phyloP scores from a whole-genome alignment of 1,284 basidiomycete genomes.

The Porogramme epimiltina region DNA sequence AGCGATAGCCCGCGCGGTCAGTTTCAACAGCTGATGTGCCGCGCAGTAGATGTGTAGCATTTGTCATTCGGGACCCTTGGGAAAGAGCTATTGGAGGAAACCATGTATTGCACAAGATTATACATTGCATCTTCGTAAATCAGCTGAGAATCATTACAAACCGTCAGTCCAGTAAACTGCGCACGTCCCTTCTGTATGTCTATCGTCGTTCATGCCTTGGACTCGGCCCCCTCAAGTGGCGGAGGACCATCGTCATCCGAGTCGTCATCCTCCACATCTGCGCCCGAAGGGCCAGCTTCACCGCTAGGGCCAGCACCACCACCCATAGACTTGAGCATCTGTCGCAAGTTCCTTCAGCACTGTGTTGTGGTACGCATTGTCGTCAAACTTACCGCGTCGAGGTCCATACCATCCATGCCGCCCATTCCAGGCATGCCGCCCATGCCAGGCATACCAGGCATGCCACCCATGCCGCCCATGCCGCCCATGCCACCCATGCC shows the following conservation, averaged over 20 bases:
- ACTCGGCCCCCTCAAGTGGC: conserved; percentile 69
- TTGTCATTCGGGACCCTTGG: too few species aligned
- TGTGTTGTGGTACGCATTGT: background rate
- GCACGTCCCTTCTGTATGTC: conserved; percentile 20
- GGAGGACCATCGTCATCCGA: conserved; percentile 72
- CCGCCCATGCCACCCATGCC: conserved; percentile 53
- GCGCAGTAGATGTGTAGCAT: too few species aligned
- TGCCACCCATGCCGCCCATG: conserved; percentile 47
- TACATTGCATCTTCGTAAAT: conserved; percentile 16
- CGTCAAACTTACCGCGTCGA: conserved; percentile 51
- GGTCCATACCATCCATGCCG: conserved; percentile 54
- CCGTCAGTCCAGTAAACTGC: conserved; percentile 17
- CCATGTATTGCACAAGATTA: conserved; percentile 13
- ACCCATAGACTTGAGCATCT: conserved; percentile 74
- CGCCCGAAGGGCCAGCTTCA: conserved; percentile 35
- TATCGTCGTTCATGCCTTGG: conserved; percentile 25
- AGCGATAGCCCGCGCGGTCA: background rate
- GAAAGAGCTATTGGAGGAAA: background rate
- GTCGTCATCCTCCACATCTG: conserved; percentile 45
- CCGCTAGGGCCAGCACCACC: conserved; percentile 39
- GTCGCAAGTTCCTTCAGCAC: conserved; percentile 10
- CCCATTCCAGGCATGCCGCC: conserved; percentile 48
- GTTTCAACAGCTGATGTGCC: background rate
- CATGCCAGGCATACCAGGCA: conserved; percentile 50
- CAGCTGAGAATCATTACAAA: conserved; percentile 20